A percentile compares a stretch with the other conserved stretches of the same genome.
Evolutionary conservation across 2,329 filamentous ascomycete genomes (phyloP).

Genomic region (Aspergillus viridinutans): DNA sequence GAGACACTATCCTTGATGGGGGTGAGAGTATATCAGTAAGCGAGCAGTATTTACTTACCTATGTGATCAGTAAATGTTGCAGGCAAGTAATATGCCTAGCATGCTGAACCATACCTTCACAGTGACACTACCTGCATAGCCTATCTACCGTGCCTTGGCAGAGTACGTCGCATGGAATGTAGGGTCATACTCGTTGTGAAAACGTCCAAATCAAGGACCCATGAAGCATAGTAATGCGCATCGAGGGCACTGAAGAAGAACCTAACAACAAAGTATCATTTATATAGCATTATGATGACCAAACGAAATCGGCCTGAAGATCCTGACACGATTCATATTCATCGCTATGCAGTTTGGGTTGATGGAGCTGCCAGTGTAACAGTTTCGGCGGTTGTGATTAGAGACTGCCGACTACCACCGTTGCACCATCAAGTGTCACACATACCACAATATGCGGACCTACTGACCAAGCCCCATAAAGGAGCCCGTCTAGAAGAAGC

Average conservation of each 20-base stretch:
- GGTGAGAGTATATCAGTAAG: background rate
- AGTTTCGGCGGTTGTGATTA: slow-evolving; percentile 16
- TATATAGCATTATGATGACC: background rate
- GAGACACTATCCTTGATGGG: background rate
- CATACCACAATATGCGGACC: slow-evolving; percentile 15
- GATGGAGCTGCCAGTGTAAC: slow-evolving; percentile 18
- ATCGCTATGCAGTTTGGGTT: background rate
- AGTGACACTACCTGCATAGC: background rate
- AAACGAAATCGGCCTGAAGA: background rate
- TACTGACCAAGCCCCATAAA: background rate
- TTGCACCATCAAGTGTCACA: slow-evolving; percentile 26
- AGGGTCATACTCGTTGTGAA: background rate
- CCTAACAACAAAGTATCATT: background rate
- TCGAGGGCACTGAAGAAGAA: background rate
- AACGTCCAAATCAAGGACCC: background rate
- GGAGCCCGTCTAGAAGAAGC: background rate
- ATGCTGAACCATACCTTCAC: no score
- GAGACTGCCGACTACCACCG: slow-evolving; percentile 21
- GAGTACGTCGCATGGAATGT: background rate
- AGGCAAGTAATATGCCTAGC: background rate
- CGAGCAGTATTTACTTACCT: background rate
- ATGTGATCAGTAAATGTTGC: background rate
- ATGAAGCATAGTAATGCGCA: background rate
- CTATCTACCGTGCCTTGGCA: background rate
- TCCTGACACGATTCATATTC: background rate